Conservation (phyloP, 139 green algal species). For the Microglena sp. region DNA sequence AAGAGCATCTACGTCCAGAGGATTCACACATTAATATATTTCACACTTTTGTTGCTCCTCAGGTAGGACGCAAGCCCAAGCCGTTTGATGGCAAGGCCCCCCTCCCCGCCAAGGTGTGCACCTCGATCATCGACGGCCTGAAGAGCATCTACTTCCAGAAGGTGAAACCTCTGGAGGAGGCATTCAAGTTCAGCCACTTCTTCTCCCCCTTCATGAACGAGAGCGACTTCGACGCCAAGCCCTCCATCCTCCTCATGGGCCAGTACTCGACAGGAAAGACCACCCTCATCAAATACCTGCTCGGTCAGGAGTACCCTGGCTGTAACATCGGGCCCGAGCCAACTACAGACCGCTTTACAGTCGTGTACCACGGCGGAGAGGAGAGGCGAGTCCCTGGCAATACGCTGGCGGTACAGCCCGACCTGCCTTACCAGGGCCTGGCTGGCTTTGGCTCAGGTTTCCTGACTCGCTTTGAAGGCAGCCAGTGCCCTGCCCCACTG, state of each 20-base stretch:
- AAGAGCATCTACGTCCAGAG: slow-evolving; percentile 89
- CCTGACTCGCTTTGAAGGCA: slow-evolving; percentile 85
- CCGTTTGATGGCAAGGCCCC: too few species aligned
- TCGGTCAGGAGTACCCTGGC: slow-evolving; percentile 85
- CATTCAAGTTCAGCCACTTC: slow-evolving; percentile 89
- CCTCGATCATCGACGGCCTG: slow-evolving; percentile 82
- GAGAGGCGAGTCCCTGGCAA: slow-evolving; percentile 84
- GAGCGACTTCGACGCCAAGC: slow-evolving; percentile 94
- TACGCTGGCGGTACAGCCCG: slow-evolving; percentile 88
- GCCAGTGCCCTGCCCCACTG: slow-evolving; percentile 66
- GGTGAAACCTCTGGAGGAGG: slow-evolving; percentile 79
- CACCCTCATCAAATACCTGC: slow-evolving; percentile 94
- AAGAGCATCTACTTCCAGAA: slow-evolving; percentile 90
- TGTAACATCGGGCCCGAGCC: slow-evolving; percentile 92
- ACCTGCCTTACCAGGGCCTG: slow-evolving; percentile 71
- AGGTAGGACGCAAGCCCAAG: too few species aligned
- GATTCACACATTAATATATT: too few species aligned
- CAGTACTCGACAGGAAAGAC: slow-evolving; percentile 92
- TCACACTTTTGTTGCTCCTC: too few species aligned
- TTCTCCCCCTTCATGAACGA: slow-evolving; percentile 73
- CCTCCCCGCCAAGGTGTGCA: slow-evolving; percentile 62
- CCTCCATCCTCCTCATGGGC: slow-evolving; percentile 88
- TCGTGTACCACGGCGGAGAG: slow-evolving; percentile 72
- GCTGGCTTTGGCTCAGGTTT: slow-evolving; percentile 73
- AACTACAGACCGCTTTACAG: slow-evolving; percentile 96